phyloP scores from a whole-genome alignment of 2,329 filamentous ascomycete genomes.

The Cordyceps cateniannulata region DNA sequence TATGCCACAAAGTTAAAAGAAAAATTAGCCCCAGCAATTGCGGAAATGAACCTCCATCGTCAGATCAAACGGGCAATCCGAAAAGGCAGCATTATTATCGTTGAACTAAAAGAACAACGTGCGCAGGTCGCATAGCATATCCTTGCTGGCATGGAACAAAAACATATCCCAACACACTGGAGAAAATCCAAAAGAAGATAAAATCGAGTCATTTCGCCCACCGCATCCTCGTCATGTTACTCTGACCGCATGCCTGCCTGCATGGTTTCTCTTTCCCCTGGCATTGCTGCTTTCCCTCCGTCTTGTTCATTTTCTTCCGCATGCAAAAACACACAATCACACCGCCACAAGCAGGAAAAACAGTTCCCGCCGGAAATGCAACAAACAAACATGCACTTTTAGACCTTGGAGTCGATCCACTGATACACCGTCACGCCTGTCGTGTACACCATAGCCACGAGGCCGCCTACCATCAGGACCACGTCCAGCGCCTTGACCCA shows the following conservation, averaged over 20 bases:
- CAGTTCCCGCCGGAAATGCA: no score
- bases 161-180: not conserved
- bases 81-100: not conserved
- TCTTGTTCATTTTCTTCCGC: not conserved
- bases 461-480: constrained; percentile 54
- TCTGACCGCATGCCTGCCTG: not conserved
- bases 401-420: constrained; percentile 24
- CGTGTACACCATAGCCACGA: constrained; percentile 65
- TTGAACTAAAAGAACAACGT: not conserved
- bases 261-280: not conserved
- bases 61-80: not conserved
- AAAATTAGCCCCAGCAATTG: no score
- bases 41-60: not conserved
- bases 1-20: not conserved
- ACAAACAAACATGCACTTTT: not conserved
- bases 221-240: not conserved
- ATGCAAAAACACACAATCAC: no score
- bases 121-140: not conserved
- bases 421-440: constrained; percentile 50
- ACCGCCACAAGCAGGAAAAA: no score
- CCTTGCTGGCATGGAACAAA: not conserved
- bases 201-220: not conserved
- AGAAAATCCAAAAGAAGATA: not conserved
- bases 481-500: constrained; percentile 54
- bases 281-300: not conserved